Conservation (phyloP, 768 basidiomycete genomes). For the Podaxis sp. region DNA sequence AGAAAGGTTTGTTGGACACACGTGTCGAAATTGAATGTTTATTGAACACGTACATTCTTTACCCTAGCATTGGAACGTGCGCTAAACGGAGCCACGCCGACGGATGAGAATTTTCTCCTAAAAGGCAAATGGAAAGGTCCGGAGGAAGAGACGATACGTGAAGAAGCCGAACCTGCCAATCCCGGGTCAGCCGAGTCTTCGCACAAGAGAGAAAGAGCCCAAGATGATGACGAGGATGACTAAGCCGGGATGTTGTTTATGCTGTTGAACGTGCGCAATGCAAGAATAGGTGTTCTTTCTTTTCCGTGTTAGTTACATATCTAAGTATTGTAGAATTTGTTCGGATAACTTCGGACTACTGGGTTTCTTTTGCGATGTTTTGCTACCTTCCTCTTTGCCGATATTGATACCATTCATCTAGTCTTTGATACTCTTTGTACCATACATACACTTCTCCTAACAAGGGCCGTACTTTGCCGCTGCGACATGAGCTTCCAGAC, state of each 20-base stretch:
- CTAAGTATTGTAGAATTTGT: constrained; percentile 7
- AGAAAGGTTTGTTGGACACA: constrained; percentile 48
- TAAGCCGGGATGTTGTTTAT: not conserved
- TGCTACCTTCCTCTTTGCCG: not conserved
- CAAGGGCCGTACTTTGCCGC: constrained; percentile 42
- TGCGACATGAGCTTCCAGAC: constrained; percentile 37
- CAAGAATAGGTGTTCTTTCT: not conserved
- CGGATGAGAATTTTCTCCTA: constrained; percentile 19
- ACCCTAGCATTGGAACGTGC: constrained; percentile 28
- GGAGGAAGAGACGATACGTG: constrained; percentile 28
- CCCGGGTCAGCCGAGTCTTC: constrained; percentile 18
- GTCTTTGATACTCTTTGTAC: constrained; percentile 2
- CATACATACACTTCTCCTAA: constrained; percentile 3
- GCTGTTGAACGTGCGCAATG: not conserved
- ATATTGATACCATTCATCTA: constrained; percentile 10
- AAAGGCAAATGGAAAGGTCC: constrained; percentile 30
- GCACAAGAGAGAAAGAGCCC: not conserved
- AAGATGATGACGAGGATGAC: not conserved
- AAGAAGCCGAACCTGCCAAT: constrained; percentile 28
- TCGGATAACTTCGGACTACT: not conserved
- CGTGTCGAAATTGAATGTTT: not conserved
- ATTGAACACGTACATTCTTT: not conserved
- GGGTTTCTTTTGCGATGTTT: not conserved
- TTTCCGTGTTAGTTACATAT: constrained; percentile 1
- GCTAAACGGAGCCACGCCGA: constrained; percentile 25